Evolutionary conservation across 495 filamentous ascomycete species (phyloP), one percentile per base, ranked within the genome.

Genomic region (Neurospora tetrasperma): DNA sequence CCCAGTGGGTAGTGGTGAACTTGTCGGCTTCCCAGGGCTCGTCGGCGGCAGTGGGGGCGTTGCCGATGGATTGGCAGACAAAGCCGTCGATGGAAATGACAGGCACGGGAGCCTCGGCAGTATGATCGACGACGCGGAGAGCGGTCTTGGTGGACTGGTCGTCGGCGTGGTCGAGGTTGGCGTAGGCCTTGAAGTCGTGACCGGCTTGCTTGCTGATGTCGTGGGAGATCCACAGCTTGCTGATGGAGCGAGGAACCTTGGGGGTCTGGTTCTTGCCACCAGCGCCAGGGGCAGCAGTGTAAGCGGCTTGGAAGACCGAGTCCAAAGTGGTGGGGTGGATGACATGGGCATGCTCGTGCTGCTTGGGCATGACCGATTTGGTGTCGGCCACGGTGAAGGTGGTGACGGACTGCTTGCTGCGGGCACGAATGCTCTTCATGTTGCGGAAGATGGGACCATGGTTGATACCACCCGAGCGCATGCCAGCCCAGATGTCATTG

Each of bases 241-340:
- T 62, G 69, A 80, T 78, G 0, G 75, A 77, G 0, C 71, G 69
- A 0, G 79, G 79, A 0, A 80, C 76, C 43, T 77, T 78, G 43
- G 78, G 76, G 0, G 70, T 72, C 12, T 74, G 46, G 1, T 31
- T 12, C 0, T 38, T 48, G 14, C 43, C 75, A 12, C 74, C 77
- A 8, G 79, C 75, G 39, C 73, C 74, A 11, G 77, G 73, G 14
- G 75, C 41, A 16, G 73, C 70, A 18, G 79, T 76, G 73, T 79
- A 77, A 69, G 78, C 76, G 5, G 78, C 75, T 39, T 85, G 83
- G 35, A 84, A 79, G 0, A 85, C 76, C 1, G 78, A 78, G 71
- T 85, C 84, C 3, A 86, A 66, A 0, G 85, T 86, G 0, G 83
- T 82, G 0, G 87, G 87, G 69, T 89, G 86, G 20, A 88, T 79